These are phyloP conservation scores for Blastobotrys apis DNA, from an alignment of 1,139 yeast genomes.

Conservation along the genomic window DNA sequence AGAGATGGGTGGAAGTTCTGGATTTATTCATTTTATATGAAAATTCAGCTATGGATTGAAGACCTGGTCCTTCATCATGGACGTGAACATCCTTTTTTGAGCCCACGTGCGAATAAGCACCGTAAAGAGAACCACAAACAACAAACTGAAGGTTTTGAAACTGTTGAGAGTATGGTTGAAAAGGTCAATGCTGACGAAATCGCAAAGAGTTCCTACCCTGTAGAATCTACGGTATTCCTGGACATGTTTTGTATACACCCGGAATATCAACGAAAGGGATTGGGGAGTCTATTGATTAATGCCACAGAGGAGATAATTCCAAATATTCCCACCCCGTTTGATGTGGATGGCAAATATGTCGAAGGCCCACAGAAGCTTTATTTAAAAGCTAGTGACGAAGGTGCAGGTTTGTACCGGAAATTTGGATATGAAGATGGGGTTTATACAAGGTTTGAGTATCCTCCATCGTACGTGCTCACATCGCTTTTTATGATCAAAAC, in stretches of 20 bases:
- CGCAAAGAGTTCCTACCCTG: conserved; percentile 12
- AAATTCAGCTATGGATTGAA: background rate
- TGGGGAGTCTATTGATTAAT: conserved; percentile 7
- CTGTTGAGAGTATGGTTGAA: background rate
- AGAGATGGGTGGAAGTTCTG: conserved; percentile 7
- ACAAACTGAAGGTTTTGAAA: conserved; percentile 7
- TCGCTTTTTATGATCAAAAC: too few species aligned
- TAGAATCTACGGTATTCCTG: background rate
- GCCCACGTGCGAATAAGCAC: background rate
- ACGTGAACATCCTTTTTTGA: conserved; percentile 8
- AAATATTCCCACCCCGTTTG: conserved; percentile 1
- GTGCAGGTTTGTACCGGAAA: conserved; percentile 2
- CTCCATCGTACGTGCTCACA: too few species aligned
- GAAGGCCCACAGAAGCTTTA: conserved; percentile 22
- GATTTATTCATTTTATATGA: background rate
- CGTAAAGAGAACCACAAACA: background rate
- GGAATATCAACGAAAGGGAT: conserved; percentile 11
- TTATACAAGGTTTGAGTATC: too few species aligned
- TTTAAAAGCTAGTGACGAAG: conserved; percentile 11
- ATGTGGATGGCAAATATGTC: conserved; percentile 14
- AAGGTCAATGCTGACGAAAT: conserved; percentile 11
- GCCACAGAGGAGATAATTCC: conserved; percentile 6
- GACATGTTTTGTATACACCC: conserved; percentile 5
- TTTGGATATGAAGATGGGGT: too few species aligned
- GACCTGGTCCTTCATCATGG: conserved; percentile 3